Evolutionary conservation across 2,329 filamentous ascomycete genomes (phyloP), one percentile per base, ranked within the genome.

Genomic region (Alternaria triticina): DNA sequence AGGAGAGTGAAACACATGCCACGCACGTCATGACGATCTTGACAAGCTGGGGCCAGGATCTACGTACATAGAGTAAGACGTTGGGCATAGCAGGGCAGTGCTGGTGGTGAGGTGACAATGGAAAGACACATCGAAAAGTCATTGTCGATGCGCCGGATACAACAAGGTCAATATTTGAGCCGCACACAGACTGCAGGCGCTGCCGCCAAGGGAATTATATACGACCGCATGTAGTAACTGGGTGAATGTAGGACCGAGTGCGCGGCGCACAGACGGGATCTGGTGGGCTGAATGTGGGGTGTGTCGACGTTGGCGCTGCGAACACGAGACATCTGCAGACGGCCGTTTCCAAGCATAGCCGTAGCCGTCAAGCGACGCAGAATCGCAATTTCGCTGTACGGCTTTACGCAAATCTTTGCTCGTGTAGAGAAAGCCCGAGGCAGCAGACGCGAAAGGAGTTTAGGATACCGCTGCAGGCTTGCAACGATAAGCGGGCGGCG

Each of bases 1-100:
- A 59, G 47, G 43, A 45, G 51, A 27, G 44, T 57, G 60, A 62
- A 59, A 62, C 56, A 40, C 40, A 46, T 65, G 63, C 55, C 60
- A 54, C 59, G 59, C 49, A 59, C 56, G 56, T 63, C 63, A 63
- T 54, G 56, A 54, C 51, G 62, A 60, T 54, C 58, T 30, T 51
- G 57, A 52, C n/a, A 52, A 30, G 58, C 62, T 52, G 49, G 62
- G 54, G 58, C 62, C 59, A 46, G 45, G 50, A 51, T 58, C 27
- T 51, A 59, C 44, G 45, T 44, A 59, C 44, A 36, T 44, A 40
- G 13, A n/a, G 58, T 28, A 28, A n/a, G 25, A 52, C 51, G 36
- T 55, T 54, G 59, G 59, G 54, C 54, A 52, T 17, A 54, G 22
- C 40, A 5, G 56, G 27, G 15, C 27, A 25, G 57, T 47, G 57